phyloP scores from a whole-genome alignment of 306 rosid species.

The Pueraria montana region DNA sequence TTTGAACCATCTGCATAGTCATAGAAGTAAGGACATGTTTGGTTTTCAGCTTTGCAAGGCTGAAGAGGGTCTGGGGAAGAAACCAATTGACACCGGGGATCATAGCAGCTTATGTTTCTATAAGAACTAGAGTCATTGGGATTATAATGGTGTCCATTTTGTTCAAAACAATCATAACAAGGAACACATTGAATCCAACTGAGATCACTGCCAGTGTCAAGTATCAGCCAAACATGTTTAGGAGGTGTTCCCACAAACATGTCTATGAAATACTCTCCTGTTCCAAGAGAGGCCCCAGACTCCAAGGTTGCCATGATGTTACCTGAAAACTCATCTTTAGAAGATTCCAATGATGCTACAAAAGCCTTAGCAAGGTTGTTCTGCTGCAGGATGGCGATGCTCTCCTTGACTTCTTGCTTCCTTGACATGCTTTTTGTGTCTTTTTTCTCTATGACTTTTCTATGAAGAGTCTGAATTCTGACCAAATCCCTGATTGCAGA shows the following conservation, averaged over 20 bases:
- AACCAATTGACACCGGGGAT: constrained; percentile 63
- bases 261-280: constrained; percentile 88
- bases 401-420: constrained; percentile 30
- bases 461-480: constrained; percentile 76
- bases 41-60: constrained; percentile 67
- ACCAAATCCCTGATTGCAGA: constrained; percentile 60
- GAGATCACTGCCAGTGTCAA: constrained; percentile 86
- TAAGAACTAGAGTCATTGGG: constrained; percentile 71
- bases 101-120: constrained; percentile 63
- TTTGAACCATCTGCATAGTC: constrained; percentile 85
- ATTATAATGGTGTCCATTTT: constrained; percentile 68
- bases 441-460: constrained; percentile 67
- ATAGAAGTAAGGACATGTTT: constrained; percentile 80
- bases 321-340: constrained; percentile 48
- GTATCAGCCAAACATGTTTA: constrained; percentile 73
- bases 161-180: constrained; percentile 82
- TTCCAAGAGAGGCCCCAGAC: constrained; percentile 77
- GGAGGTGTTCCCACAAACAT: constrained; percentile 87
- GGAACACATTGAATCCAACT: constrained; percentile 86
- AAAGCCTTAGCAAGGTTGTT: constrained; percentile 38
- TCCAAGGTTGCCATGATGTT: constrained; percentile 70
- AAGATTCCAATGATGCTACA: constrained; percentile 50
- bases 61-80: constrained; percentile 71
- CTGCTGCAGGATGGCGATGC: background rate
- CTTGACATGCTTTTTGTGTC: constrained; percentile 62